Percentiles rank a stretch among this genome's conserved stretches.
phyloP scores from a whole-genome alignment of 225 moss, liverwort and hornwort species.

The Bryoerythrophyllum caledonicum region DNA sequence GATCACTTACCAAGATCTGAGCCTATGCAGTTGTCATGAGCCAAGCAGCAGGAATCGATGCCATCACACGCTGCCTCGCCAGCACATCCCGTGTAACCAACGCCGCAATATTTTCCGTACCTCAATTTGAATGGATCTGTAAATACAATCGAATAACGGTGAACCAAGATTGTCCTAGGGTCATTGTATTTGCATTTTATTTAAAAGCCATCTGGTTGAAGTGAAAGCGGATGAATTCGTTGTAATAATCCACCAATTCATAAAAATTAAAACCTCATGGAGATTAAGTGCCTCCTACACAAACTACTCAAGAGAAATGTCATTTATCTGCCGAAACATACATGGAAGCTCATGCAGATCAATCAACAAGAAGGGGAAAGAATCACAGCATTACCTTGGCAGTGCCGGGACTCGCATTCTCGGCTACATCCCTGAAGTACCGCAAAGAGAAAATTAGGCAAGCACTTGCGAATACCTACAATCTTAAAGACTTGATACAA shows the following conservation, averaged over 20 bases:
- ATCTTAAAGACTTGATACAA: not conserved
- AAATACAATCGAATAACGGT: not conserved
- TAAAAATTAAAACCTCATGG: not conserved
- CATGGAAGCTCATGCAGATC: not conserved
- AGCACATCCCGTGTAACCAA: conserved; percentile 54
- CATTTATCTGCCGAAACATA: not conserved
- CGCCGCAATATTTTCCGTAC: conserved; percentile 60
- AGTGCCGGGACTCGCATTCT: too few relatives aligned
- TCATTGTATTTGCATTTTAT: not conserved
- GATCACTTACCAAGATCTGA: conserved; percentile 39
- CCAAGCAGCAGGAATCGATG: conserved; percentile 54
- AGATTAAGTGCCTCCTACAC: not conserved
- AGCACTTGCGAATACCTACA: not conserved
- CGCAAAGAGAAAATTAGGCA: not conserved
- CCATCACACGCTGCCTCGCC: conserved; percentile 61
- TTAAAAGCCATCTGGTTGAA: not conserved
- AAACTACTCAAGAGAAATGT: not conserved
- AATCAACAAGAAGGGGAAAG: not conserved
- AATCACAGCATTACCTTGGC: too few relatives aligned
- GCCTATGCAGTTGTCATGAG: conserved; percentile 60
- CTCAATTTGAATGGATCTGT: conserved; percentile 45
- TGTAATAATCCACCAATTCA: not conserved
- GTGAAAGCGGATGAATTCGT: not conserved
- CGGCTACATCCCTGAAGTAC: conserved; percentile 17
- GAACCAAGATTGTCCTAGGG: not conserved